Conservation (phyloP, 1,284 basidiomycete genomes). For the Ceratobasidium theobromae region DNA sequence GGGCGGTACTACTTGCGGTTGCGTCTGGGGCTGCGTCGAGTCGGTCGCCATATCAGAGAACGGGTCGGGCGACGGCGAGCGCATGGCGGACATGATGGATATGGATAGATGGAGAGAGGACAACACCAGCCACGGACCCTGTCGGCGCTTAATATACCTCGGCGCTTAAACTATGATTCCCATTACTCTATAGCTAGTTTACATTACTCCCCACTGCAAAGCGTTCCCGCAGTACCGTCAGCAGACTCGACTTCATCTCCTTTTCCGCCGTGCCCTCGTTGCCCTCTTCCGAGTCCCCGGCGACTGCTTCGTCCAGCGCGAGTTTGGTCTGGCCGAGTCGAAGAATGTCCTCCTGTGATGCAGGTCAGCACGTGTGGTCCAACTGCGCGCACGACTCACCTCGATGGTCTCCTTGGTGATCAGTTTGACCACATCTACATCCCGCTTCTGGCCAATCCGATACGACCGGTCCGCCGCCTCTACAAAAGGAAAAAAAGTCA, state of each 20-base stretch:
- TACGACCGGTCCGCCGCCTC: conserved; percentile 96
- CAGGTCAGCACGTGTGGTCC: neutral
- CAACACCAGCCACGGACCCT: conserved; percentile 22
- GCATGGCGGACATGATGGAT: conserved; percentile 1
- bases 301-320: conserved; percentile 87
- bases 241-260: conserved; percentile 77
- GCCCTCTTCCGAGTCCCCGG: conserved; percentile 61
- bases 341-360: conserved; percentile 77
- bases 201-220: conserved; percentile 49
- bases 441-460: conserved; percentile 92
- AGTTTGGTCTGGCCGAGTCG: conserved; percentile 88
- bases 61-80: conserved; percentile 23
- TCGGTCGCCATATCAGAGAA: conserved; percentile 7
- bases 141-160: too few species aligned
- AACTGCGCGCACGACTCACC: conserved; percentile 42
- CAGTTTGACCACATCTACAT: conserved; percentile 92
- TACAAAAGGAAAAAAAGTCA: conserved; percentile 35
- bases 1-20: conserved; percentile 3
- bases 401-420: conserved; percentile 92
- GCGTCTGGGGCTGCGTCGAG: conserved; percentile 25
- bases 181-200: too few species aligned
- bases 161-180: neutral
- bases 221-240: conserved; percentile 77
- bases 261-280: conserved; percentile 67
- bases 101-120: neutral